Evolutionary conservation across 805 yeast species (phyloP), one percentile per base, ranked within the genome.

Genomic region (Pichia manshurica): DNA sequence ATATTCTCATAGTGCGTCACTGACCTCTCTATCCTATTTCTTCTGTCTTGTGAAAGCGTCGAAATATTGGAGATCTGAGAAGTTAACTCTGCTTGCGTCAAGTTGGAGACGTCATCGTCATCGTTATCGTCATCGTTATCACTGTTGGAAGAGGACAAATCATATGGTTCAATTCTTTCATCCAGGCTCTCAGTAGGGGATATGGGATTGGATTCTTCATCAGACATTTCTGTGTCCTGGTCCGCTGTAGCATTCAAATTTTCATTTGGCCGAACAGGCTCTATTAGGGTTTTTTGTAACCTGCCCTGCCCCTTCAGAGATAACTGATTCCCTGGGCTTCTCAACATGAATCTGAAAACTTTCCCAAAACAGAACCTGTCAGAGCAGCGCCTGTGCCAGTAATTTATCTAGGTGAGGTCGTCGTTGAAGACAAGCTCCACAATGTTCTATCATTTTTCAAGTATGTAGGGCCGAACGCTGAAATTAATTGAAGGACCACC

Each of bases 1-100:
- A 63, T 58, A 25, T 56, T 49, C n/a, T 52, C 53, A 23, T 48
- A 58, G 37, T 63, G 58, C 3, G 62, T 41, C 3, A 63, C 57
- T 8, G 56, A 50, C 4, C 45, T 46, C 41, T 54, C 55, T 8
- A 52, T 33, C 2, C 42, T 10, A 15, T 28, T 39, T 34, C 20
- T 47, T 21, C 44, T 45, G 17, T 15, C 46, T 15, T 17, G 28
- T n/a, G 50, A 42, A 17, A 40, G 9, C 4, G 43, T 15, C 2
- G 51, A 39, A 19, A 41, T 36, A 9, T 36, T 39, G n/a, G 45
- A 46, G 3, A 39, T 19, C 36, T 42, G 47, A 3, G 42, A 25
- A 4, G 51, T 34, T 8, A 46, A 37, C 15, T 42, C 37, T 16
- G 25, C 44, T 21, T 47, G 50, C 1, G 46, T 43, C 6, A 43